Conservation (phyloP, 208 protist genomes). For the Entamoeba dispar region DNA sequence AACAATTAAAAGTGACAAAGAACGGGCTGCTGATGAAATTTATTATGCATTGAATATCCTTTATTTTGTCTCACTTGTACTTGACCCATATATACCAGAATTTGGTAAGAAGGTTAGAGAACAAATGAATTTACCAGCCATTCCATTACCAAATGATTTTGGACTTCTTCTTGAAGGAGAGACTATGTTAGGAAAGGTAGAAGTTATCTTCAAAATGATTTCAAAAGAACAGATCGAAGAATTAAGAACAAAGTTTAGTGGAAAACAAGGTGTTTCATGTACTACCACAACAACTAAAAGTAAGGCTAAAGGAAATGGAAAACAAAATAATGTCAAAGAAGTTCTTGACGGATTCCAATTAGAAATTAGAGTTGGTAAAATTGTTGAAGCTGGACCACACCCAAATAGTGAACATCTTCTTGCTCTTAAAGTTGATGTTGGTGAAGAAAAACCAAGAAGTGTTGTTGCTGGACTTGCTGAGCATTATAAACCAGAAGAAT, state of each 20-base stretch:
- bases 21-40: not conserved
- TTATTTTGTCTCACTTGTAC: not conserved
- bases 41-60: not conserved
- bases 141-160: not conserved
- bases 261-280: not conserved
- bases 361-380: conserved; percentile 1
- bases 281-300: not conserved
- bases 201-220: not conserved
- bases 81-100: not conserved
- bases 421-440: not conserved
- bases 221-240: not conserved
- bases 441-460: conserved; percentile 2
- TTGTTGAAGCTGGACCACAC: not conserved
- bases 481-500: not conserved
- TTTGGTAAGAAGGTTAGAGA: not conserved
- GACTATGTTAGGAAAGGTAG: not conserved
- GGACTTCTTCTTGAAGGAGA: not conserved
- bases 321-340: not conserved
- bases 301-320: not conserved
- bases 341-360: not conserved
- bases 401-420: not conserved
- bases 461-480: conserved; percentile 6
- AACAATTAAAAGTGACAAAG: not conserved
- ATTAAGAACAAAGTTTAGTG: not conserved
- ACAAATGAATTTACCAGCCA: not conserved